Evolutionary conservation across 371 early-diverging fungal genomes (phyloP), one percentile per base, ranked within the genome.

Genomic region (Gilbertella persicaria): DNA sequence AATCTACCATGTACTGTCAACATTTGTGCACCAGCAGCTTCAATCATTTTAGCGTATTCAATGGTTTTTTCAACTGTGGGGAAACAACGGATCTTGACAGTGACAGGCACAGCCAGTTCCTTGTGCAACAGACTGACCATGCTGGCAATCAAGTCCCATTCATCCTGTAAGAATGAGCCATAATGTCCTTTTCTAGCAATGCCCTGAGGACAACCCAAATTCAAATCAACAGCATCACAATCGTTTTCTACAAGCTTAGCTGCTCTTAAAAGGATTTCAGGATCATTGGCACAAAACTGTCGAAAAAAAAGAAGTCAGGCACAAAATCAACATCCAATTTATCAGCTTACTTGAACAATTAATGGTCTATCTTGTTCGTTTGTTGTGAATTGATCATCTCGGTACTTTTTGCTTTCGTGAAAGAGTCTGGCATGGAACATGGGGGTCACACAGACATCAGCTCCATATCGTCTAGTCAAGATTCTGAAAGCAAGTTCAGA

Each of bases 271-370:
- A 99, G 82, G 10, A 60, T 62, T 12, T 89, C 85, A 2, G 98
- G 94, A 53, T 98, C 93, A 69, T 99, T 99, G 30, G 97, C 99
- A 69, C 99, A 99, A 59, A 99, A 98, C 90, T 92, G 72, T 1
- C 14, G n/a, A 14, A 50, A 19, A 9, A 13, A 14, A 51, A 13
- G 4, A 28, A 16, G 12, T 42, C 36, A 23, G 4, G 12, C 21
- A 49, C 6, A 24, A 14, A 10, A 49, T 8, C 36, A 23, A 24
- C 0, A 16, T 7, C 25, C 7, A 25, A 6, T 17, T 9, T 33
- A 12, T 16, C 5, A 4, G 10, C 29, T 45, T 75, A 91, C 90
- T 74, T 99, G 99, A 12, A 90, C 95, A 41, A 99, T 83, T 49
- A 98, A 69, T 0, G 98, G 97, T 17, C 92, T 62, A 62, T 99